Conservation (phyloP, 352 stramenopile genomes). For the Nothophytophthora sp. region DNA sequence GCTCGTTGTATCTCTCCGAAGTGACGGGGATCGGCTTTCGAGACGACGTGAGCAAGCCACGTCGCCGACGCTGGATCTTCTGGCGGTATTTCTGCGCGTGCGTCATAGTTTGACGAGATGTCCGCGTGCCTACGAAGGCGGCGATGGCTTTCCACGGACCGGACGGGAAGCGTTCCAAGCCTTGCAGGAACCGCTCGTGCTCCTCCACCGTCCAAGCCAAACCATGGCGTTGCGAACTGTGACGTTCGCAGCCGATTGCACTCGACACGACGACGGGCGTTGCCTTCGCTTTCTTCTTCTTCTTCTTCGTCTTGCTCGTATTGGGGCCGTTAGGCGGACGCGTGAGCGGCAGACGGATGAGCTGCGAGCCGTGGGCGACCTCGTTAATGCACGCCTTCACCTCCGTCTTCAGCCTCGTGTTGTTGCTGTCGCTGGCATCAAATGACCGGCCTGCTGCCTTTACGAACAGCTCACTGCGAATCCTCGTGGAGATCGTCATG, state of each 20-base stretch:
- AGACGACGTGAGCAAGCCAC: conserved; percentile 28
- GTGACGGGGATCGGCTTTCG: conserved; percentile 12
- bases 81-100: conserved; percentile 95
- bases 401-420: background rate
- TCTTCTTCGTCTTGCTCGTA: conserved; percentile 13
- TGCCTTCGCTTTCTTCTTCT: conserved; percentile 4
- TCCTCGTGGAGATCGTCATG: conserved; percentile 32
- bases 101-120: conserved; percentile 92
- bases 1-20: conserved; percentile 6
- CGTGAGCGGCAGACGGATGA: conserved; percentile 29
- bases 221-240: conserved; percentile 18
- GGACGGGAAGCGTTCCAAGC: conserved; percentile 44
- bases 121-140: conserved; percentile 43
- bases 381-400: background rate
- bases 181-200: conserved; percentile 56
- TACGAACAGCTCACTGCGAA: conserved; percentile 26
- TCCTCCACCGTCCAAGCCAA: conserved; percentile 39
- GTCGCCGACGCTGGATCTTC: conserved; percentile 55
- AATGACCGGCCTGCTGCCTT: background rate
- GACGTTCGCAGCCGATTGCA: background rate
- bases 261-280: background rate
- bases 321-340: conserved; percentile 13
- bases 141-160: conserved; percentile 59
- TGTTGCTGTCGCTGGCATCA: background rate
- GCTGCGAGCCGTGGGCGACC: conserved; percentile 6